Conservation (phyloP, 2,329 filamentous ascomycete genomes). For the Phialophora expanda region DNA sequence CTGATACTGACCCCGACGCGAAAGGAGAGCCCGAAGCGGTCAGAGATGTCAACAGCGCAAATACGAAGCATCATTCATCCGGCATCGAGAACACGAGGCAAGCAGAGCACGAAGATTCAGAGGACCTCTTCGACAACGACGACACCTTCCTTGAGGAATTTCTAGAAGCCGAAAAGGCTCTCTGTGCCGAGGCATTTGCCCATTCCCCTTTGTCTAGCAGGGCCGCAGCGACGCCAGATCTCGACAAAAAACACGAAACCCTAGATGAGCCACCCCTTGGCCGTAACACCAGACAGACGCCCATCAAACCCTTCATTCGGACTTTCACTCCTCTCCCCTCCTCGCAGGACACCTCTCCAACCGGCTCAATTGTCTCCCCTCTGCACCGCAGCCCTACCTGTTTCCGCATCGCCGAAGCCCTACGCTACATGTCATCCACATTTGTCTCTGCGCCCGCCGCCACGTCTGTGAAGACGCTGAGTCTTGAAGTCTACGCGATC, state of each 20-base stretch:
- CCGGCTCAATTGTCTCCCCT: neutral
- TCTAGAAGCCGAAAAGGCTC: conserved; percentile 12
- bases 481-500: conserved; percentile 12
- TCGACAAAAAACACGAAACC: neutral
- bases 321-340: neutral
- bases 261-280: neutral
- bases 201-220: neutral
- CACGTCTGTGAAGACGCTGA: neutral
- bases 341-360: neutral
- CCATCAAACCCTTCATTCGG: conserved; percentile 18
- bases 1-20: neutral
- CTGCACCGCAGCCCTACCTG: conserved; percentile 3
- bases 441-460: neutral
- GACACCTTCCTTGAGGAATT: conserved; percentile 8
- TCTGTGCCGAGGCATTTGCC: neutral
- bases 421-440: conserved; percentile 13
- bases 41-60: neutral
- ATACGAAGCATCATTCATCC: neutral
- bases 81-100: neutral
- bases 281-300: neutral
- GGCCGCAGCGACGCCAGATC: neutral
- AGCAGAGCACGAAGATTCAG: neutral
- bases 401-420: conserved; percentile 18
- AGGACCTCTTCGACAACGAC: conserved; percentile 19
- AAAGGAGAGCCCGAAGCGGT: neutral